Percentiles rank a stretch among this genome's conserved stretches.
Conservation (phyloP, 108 stramenopile genomes). For the Bacterosira constricta region DNA sequence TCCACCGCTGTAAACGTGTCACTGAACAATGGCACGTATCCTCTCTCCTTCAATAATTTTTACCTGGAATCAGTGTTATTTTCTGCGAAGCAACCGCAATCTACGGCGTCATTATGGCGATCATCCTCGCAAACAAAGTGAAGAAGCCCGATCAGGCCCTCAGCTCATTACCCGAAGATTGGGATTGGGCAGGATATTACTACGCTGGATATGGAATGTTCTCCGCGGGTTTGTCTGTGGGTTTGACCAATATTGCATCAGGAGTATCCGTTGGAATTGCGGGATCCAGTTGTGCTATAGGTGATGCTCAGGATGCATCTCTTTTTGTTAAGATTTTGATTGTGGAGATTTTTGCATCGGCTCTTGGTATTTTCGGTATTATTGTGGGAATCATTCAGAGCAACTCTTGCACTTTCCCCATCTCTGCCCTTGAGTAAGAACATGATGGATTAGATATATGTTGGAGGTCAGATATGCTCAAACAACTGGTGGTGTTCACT, state of each 20-base stretch:
- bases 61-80: conserved; percentile 80
- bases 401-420: conserved; percentile 95
- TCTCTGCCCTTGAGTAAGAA: conserved; percentile 60
- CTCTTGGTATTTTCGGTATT: conserved; percentile 99
- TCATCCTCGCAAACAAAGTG: conserved; percentile 96
- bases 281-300: conserved; percentile 95
- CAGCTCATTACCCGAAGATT: conserved; percentile 68
- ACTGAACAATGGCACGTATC: neutral
- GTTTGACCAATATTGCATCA: conserved; percentile 97
- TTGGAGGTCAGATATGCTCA: too few relatives aligned
- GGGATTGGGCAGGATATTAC: conserved; percentile 88
- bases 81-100: conserved; percentile 99
- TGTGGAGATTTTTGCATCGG: conserved; percentile 99
- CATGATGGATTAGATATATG: too few relatives aligned
- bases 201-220: conserved; percentile 99
- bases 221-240: conserved; percentile 93
- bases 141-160: conserved; percentile 78
- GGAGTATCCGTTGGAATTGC: conserved; percentile 98
- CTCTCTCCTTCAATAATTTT: neutral
- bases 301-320: conserved; percentile 96
- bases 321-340: conserved; percentile 99
- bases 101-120: conserved; percentile 99
- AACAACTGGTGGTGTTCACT: too few relatives aligned
- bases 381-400: conserved; percentile 99
- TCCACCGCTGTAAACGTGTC: neutral